phyloP scores from a whole-genome alignment of 1,284 basidiomycete species.

The Ceratobasidium sp. region DNA sequence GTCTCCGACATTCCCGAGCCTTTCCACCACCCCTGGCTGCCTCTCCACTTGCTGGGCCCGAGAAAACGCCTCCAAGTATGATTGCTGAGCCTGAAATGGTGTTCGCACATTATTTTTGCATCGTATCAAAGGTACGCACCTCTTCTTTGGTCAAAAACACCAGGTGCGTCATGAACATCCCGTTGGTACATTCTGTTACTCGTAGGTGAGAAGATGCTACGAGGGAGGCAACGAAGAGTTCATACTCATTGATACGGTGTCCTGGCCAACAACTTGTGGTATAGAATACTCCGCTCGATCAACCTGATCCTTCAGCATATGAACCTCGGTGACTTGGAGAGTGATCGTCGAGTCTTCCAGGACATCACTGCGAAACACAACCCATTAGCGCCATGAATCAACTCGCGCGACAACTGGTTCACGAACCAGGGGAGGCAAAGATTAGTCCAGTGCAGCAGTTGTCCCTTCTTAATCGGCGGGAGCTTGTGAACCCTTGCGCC shows the following conservation, averaged over 20 bases:
- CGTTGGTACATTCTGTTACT: too few relatives aligned
- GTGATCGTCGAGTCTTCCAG: not conserved
- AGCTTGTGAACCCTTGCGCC: not conserved
- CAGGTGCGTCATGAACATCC: too few relatives aligned
- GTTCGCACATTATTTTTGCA: conserved; percentile 29
- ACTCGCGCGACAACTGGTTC: too few relatives aligned
- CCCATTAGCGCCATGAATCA: too few relatives aligned
- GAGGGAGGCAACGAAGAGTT: not conserved
- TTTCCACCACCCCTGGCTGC: not conserved
- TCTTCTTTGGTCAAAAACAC: too few relatives aligned
- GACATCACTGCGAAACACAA: not conserved
- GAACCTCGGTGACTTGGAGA: conserved; percentile 2
- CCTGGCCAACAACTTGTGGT: not conserved
- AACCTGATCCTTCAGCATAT: not conserved
- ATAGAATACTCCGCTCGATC: not conserved
- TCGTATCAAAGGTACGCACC: too few relatives aligned
- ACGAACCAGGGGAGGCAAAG: not conserved
- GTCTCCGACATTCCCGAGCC: not conserved
- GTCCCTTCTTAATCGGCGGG: not conserved
- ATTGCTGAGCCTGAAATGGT: conserved; percentile 15
- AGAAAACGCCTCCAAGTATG: conserved; percentile 44
- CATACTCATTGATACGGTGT: not conserved
- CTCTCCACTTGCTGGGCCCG: conserved; percentile 23
- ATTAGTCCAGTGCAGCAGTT: not conserved
- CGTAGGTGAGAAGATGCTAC: not conserved